A percentile compares a stretch with the other conserved stretches of the same genome.
phyloP scores from a whole-genome alignment of 1,284 basidiomycete species.

The Leccinum subfulvum region DNA sequence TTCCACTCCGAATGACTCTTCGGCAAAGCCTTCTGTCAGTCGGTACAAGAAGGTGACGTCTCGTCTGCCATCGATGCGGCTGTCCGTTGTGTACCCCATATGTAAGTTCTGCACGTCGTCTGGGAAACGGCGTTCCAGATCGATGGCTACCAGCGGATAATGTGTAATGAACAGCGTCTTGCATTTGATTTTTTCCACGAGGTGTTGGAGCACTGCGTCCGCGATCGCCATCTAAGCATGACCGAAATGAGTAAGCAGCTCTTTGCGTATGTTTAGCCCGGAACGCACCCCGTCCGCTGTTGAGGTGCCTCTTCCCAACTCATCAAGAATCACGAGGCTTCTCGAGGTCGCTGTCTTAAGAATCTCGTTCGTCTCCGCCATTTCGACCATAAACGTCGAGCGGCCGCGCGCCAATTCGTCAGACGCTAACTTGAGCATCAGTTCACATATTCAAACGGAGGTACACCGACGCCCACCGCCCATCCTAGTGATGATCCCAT shows the following conservation, averaged over 20 bases:
- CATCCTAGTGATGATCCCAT: constrained; percentile 87
- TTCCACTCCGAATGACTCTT: constrained; percentile 86
- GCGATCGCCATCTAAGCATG: constrained; percentile 76
- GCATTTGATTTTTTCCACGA: constrained; percentile 62
- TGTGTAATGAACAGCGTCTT: constrained; percentile 95
- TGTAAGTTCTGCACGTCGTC: constrained; percentile 73
- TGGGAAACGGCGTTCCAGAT: constrained; percentile 54
- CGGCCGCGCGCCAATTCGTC: constrained; percentile 84
- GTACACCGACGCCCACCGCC: constrained; percentile 50
- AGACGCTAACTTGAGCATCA: constrained; percentile 53
- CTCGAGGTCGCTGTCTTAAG: constrained; percentile 68
- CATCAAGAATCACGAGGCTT: constrained; percentile 85
- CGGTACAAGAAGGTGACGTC: constrained; percentile 86
- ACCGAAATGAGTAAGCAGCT: constrained; percentile 1
- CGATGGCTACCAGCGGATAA: constrained; percentile 74
- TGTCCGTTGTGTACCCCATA: constrained; percentile 78
- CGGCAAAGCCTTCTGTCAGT: constrained; percentile 68
- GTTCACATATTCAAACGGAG: constrained; percentile 3
- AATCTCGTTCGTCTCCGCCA: constrained; percentile 92
- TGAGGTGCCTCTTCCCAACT: constrained; percentile 80
- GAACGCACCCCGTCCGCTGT: constrained; percentile 77
- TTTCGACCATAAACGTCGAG: constrained; percentile 95
- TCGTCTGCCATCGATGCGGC: constrained; percentile 64
- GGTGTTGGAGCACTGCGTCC: constrained; percentile 73
- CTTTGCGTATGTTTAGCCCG: neutral